These are phyloP conservation scores for Penicillium palitans DNA, from an alignment of 2,329 filamentous ascomycete genomes.

Conservation along the genomic window DNA sequence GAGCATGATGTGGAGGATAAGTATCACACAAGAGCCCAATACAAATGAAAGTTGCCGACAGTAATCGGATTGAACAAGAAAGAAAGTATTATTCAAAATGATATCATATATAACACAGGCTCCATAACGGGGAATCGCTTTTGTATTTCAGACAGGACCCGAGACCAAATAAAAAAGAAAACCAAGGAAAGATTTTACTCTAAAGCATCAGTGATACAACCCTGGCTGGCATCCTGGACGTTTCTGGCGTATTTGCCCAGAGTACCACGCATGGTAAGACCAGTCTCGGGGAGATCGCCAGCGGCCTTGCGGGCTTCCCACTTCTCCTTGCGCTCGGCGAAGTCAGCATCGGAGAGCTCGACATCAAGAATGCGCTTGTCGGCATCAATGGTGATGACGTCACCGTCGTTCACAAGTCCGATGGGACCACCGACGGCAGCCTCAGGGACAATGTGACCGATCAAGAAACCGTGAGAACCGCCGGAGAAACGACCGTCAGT, in stretches of 20 bases:
- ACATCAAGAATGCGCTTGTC: slow-evolving; percentile 68
- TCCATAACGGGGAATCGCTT: slow-evolving; percentile 24
- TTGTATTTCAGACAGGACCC: slow-evolving; percentile 22
- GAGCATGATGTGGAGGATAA: not conserved
- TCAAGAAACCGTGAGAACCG: slow-evolving; percentile 85
- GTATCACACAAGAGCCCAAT: not conserved
- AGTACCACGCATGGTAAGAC: slow-evolving; percentile 62
- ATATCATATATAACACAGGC: slow-evolving; percentile 26
- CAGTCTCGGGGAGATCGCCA: slow-evolving; percentile 51
- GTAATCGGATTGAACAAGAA: slow-evolving; percentile 3
- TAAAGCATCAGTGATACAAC: slow-evolving; percentile 49
- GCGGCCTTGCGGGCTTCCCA: slow-evolving; percentile 56
- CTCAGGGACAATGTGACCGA: slow-evolving; percentile 88
- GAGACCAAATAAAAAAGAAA: slow-evolving; percentile 8
- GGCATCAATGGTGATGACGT: slow-evolving; percentile 81
- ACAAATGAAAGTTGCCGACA: not conserved
- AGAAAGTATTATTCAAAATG: slow-evolving; percentile 15
- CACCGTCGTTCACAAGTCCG: slow-evolving; percentile 75
- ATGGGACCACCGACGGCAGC: slow-evolving; percentile 86
- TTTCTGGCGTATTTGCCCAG: slow-evolving; percentile 66
- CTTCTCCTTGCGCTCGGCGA: slow-evolving; percentile 56
- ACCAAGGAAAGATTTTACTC: slow-evolving; percentile 28
- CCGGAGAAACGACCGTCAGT: slow-evolving; percentile 84
- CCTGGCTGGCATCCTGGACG: slow-evolving; percentile 50
- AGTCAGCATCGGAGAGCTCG: slow-evolving; percentile 65